phyloP scores from a whole-genome alignment of 192 early-diverging fungal species.

The Dissophora ornata region DNA sequence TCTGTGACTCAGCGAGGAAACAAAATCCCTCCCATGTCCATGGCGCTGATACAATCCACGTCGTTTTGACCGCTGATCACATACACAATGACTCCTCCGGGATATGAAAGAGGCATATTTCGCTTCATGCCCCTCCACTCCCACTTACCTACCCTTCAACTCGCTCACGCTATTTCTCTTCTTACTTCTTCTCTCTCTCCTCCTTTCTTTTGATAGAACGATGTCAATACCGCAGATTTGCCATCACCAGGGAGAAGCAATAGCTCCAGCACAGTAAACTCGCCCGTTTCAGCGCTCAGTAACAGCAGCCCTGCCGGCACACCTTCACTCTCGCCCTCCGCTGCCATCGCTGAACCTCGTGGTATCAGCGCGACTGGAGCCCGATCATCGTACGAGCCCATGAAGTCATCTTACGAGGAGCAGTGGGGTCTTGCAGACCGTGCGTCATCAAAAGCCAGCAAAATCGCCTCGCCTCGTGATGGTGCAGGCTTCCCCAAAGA shows the following conservation, averaged over 20 bases:
- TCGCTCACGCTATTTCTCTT: neutral
- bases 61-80: neutral
- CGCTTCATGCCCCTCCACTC: too few species aligned
- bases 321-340: neutral
- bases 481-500: slow-evolving; percentile 30
- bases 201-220: slow-evolving; percentile 22
- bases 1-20: slow-evolving; percentile 37
- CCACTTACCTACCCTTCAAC: too few species aligned
- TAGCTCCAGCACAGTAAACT: slow-evolving; percentile 30
- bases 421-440: slow-evolving; percentile 51
- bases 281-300: slow-evolving; percentile 41
- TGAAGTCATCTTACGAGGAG: slow-evolving; percentile 63
- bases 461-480: slow-evolving; percentile 41
- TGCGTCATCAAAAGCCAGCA: slow-evolving; percentile 20
- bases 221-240: slow-evolving; percentile 40
- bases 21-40: neutral
- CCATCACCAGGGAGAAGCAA: slow-evolving; percentile 48
- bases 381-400: slow-evolving; percentile 60
- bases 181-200: neutral
- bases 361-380: slow-evolving; percentile 40
- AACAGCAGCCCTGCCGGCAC: slow-evolving; percentile 25
- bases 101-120: slow-evolving; percentile 1
- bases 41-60: neutral
- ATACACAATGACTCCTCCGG: slow-evolving; percentile 7
- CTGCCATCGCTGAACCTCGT: slow-evolving; percentile 21